These are phyloP conservation scores for Tricholoma bakamatsutake DNA, from an alignment of 768 basidiomycete genomes.

Conservation along the genomic window DNA sequence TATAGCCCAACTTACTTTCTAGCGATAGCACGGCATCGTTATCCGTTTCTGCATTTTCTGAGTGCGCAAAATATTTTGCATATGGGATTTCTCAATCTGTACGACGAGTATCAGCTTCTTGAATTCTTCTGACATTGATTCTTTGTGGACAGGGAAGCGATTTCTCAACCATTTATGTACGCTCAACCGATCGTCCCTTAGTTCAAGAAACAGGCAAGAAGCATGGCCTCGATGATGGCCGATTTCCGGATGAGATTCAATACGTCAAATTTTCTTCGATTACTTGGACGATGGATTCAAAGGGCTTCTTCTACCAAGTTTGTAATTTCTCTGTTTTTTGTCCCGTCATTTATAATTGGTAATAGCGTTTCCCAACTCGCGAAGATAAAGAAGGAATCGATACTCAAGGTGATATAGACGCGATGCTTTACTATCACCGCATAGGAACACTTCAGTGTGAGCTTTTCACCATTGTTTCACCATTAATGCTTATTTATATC, in stretches of 20 bases:
- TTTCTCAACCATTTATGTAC: too few species aligned
- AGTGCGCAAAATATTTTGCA: conserved; percentile 64
- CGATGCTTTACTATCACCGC: conserved; percentile 72
- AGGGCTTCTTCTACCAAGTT: conserved; percentile 82
- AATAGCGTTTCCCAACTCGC: conserved; percentile 52
- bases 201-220: too few species aligned
- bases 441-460: conserved; percentile 67
- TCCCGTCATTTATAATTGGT: neutral
- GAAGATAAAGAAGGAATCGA: conserved; percentile 48
- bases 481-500: conserved; percentile 1
- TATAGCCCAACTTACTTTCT: conserved; percentile 63
- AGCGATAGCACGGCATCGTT: conserved; percentile 70
- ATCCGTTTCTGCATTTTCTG: conserved; percentile 52
- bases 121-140: neutral
- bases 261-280: conserved; percentile 72
- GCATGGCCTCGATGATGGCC: too few species aligned
- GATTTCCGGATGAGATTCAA: too few species aligned
- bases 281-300: conserved; percentile 71
- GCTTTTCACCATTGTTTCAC: conserved; percentile 5
- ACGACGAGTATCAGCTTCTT: conserved; percentile 3
- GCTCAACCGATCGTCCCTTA: too few species aligned
- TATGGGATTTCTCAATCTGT: conserved; percentile 74
- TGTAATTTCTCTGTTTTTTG: neutral
- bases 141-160: too few species aligned
- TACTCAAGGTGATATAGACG: conserved; percentile 57